A percentile compares a stretch with the other conserved stretches of the same genome.
Evolutionary conservation across 441 rosid species (phyloP).

Genomic region (Kokia cookei): DNA sequence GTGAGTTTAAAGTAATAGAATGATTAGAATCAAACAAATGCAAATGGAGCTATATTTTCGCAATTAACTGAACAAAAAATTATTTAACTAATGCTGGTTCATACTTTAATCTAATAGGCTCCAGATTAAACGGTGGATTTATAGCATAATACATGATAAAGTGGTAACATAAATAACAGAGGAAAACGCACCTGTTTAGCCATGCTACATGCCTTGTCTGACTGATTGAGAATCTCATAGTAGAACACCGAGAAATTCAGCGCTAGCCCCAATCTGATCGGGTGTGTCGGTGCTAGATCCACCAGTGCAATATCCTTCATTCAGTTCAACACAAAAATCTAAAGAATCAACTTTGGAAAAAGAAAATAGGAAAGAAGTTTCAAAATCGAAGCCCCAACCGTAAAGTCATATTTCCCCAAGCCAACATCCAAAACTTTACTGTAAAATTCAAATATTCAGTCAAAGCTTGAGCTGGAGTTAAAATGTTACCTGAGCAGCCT

Average conservation of each 20-base stretch:
- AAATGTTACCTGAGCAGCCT: slow-evolving; percentile 66
- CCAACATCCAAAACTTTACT: not conserved
- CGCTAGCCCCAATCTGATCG: slow-evolving; percentile 76
- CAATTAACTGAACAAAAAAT: not conserved
- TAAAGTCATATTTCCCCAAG: not conserved
- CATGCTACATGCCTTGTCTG: slow-evolving; percentile 89
- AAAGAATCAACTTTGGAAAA: not conserved
- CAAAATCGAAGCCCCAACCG: not conserved
- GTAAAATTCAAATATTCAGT: not conserved
- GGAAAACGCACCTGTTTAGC: slow-evolving; percentile 60
- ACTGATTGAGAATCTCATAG: slow-evolving; percentile 80
- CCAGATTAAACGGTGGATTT: not conserved
- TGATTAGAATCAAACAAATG: not conserved
- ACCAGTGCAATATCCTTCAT: slow-evolving; percentile 39
- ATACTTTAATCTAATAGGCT: not conserved
- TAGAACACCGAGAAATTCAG: slow-evolving; percentile 85
- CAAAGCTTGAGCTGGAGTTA: not conserved
- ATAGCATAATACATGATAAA: not conserved
- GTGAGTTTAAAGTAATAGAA: not conserved
- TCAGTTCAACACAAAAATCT: not conserved
- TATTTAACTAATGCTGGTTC: not conserved
- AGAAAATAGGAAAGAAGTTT: not conserved
- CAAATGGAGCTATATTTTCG: not conserved
- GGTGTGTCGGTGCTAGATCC: slow-evolving; percentile 89
- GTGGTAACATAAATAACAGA: not conserved